Evolutionary conservation across 2,329 filamentous ascomycete genomes (phyloP), one percentile per base, ranked within the genome.

Genomic region (Chrysoporthe austroafricana): DNA sequence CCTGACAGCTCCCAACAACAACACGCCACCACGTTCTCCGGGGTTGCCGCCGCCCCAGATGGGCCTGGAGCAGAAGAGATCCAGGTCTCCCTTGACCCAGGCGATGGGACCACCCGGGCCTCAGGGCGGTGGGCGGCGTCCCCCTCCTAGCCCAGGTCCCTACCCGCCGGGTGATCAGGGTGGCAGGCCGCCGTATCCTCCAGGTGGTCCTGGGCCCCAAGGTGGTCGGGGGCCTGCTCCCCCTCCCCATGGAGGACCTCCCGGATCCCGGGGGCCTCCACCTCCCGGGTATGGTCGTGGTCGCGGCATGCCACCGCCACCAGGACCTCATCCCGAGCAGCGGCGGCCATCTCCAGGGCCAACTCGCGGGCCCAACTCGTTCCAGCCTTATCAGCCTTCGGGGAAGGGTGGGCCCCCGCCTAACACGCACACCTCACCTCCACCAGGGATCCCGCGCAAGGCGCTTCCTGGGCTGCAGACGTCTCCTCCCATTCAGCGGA

Each of bases 401-500:
- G 65, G 65, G n/a, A 32, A 32, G 6, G 52, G 34, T 34, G 68
- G 68, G 14, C 58, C 58, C 26, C 65, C 62, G 14, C 59, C 68
- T 46, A 57, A 60, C 13, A 60, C 62, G 32, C 54, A 58, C 9
- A 70, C 48, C 54, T 66, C 68, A 18, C 68, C 68, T 39, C 66
- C 66, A 4, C 54, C 68, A 8, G 66, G 66, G 9, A 39, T 52
- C n/a, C 68, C 68, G 66, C 68, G 59, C 26, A 70, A 42, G 46
- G 58, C 66, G n/a, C 44, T 68, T 9, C 62, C 63, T 16, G 54
- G 61, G 16, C 43, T 68, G 34, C 66, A 70, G 52, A 70, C 68
- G 32, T 77, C 76, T n/a, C 80, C 79, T 64, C 78, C 80, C 44
- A 78, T 85, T 54, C 77, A 79, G 62, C 80, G 86, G 69, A 88